Base-by-base conservation (phyloP, 306 rosid genomes). In the Glycine soja region DNA sequence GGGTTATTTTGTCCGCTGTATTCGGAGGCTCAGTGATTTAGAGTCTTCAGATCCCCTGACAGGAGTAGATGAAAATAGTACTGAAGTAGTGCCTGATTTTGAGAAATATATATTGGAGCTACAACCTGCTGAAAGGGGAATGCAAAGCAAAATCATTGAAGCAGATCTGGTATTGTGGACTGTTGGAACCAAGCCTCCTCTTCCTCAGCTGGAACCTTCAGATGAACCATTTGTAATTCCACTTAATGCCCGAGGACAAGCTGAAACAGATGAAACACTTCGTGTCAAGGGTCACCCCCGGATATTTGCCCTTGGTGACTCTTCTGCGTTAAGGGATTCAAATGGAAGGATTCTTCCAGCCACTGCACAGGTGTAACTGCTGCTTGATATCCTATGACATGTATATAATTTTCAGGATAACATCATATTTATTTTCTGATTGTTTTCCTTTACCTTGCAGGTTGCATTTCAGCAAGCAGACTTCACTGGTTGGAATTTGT, bases 401-500 rank as follows among this genome's bases (percentile, higher is more conserved):
- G 3, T 16, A 42, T 62, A 10, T 51, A 43, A 24, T 69, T 40
- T 73, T 61, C 32, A 62, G 76, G 40, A 38, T 72, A 64, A 8
- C 34, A 50, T 53, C 62, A 63, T 75, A 40, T 58, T 74, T 65
- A 18, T 72, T 75, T 84, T 78, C 36, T 75, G 19, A 30, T 53
- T 78, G 81, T 78, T 80, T 72, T n/a, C 52, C 46, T 79, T 81
- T 75, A 34, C 73, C 38, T 77, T 47, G 65, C 83, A 93, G 94
- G 99, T 95, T 82, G 98, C 99, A 19, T 93, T 95, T 89, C 99
- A 95, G 88, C 97, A 95, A 84, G 99, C 99, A 1, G 99, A 93
- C 86, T 95, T 95, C 80, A 81, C 95, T 75, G 99, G 97, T 77
- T 95, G 97, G 99, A 95, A 95, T 88, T 88, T 93, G 63, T 95